A percentile compares a stretch with the other conserved stretches of the same genome.
Conservation (phyloP, 352 stramenopile genomes). For the Blastocystis sp. region DNA sequence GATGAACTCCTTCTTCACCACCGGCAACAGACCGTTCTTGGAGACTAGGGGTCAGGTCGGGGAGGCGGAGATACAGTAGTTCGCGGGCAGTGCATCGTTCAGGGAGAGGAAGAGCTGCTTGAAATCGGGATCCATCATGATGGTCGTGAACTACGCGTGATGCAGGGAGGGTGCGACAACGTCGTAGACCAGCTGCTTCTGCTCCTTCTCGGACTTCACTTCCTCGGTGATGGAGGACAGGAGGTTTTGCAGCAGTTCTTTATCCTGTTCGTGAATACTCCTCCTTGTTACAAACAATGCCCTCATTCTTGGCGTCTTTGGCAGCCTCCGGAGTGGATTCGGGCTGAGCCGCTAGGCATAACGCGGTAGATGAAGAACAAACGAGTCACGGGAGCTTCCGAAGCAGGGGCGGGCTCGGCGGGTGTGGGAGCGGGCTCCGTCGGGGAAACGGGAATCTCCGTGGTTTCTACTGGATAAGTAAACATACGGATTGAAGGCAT, state of each 20-base stretch:
- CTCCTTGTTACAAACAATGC: neutral
- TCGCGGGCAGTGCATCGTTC: constrained; percentile 11
- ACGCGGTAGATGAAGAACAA: neutral
- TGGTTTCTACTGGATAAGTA: neutral
- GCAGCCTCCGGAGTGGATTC: neutral
- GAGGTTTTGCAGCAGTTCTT: constrained; percentile 57
- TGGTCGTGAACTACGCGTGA: constrained; percentile 25
- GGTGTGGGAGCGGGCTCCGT: neutral
- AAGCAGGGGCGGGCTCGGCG: neutral
- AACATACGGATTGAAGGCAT: neutral
- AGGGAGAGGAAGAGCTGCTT: constrained; percentile 40
- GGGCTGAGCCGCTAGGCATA: neutral
- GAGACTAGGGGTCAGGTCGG: neutral
- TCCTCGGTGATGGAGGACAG: constrained; percentile 34
- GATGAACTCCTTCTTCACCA: constrained; percentile 55
- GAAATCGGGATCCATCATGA: constrained; percentile 57
- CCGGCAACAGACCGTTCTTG: neutral
- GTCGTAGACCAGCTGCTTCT: constrained; percentile 38
- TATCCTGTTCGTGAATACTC: neutral
- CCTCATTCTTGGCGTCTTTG: neutral
- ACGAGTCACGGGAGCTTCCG: neutral
- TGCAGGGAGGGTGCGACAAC: neutral
- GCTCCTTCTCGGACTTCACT: neutral
- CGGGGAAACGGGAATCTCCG: neutral
- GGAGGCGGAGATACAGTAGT: neutral